Base-by-base conservation (phyloP, 2,329 filamentous ascomycete species). In the Fusarium falciforme region DNA sequence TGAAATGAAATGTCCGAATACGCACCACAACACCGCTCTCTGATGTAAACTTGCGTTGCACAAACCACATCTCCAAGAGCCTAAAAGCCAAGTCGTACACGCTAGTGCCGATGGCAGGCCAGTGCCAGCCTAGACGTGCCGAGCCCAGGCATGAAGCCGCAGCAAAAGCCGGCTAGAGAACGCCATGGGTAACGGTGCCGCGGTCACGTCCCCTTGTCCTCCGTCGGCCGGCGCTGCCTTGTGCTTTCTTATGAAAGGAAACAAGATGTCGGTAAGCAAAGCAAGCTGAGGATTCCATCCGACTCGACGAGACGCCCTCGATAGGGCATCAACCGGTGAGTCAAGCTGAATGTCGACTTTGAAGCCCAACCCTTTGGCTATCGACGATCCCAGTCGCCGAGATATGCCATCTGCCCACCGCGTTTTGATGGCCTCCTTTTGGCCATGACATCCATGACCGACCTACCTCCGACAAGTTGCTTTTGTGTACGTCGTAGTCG, bases 271-370 rank as follows among this genome's bases (percentile, higher is more conserved):
- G 58, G 67, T 62, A 71, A 63, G 57, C 58, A 49, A 27, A 47
- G 40, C 42, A 25, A 64, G 70, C 12, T 22, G 16, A 17, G 31
- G 25, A 38, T 27, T 52, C 14, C 64, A 35, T 65, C 58, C 61
- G 57, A 66, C 55, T 61, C 70, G 66, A 61, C 49, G 52, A 31
- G 27, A 60, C 60, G 59, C n/a, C 42, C 25, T 57, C 59, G 40
- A 68, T 70, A 76, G 68, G 75, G 67, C 67, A 68, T 70, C 67
- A 72, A 67, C 68, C 35, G 54, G 60, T 68, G 63, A 75, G 62
- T 65, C 36, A 29, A 55, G 67, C 59, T 57, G 55, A 49, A 38
- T 64, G 57, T 71, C 59, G 47, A 68, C 57, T 52, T 52, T 61
- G 63, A 67, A 57, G 71, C 73, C 73, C 67, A 75, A 76, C 68